Base-by-base conservation (phyloP, 805 yeast species). In the Lachancea meyersii region DNA sequence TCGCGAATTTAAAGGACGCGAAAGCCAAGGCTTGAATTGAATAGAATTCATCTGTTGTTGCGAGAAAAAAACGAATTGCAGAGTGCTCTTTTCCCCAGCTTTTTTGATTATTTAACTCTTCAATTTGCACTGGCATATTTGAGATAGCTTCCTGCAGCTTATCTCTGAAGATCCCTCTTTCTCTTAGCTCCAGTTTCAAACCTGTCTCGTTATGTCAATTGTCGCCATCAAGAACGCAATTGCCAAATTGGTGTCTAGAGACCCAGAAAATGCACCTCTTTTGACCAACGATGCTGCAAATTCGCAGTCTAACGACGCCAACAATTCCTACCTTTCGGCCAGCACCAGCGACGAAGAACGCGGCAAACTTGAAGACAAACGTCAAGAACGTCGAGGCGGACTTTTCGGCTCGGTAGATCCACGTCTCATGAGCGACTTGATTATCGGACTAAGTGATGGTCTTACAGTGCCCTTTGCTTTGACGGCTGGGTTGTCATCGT, bases 401-500 rank as follows among this genome's bases (percentile, higher is more conserved):
- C 54, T 79, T 28, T 70, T 80, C 47, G 73, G 72, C 30, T 74
- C 68, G 35, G 71, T 84, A 40, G 93, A 84, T 59, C 98, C 98
- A 8, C 78, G 98, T 61, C 89, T 89, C 20, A 86, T 91, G 82
- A 81, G 93, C 35, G 97, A 91, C 63, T 73, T 86, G 43, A 87
- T 91, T 52, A 91, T 91, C 58, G 98, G 98, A 4, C 75, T 91
- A 39, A 81, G 93, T 27, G 98, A 91, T 62, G 98, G 98, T 4
- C 74, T 91, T 51, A 91, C 97, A 0, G 98, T 91, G 31, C 98
- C 98, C n/a, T 91, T 91, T 72, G 98, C 98, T 1, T 74, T 93
- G 53, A 93, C 97, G 1, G 97, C 98, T 0, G 98, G 97, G 38
- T 73, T 91, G 43, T 83, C 95, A 1, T 82, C 94, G 1, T 73